Conservation (phyloP, 2,329 filamentous ascomycete genomes). For the Neoscytalidium dimidiatum region DNA sequence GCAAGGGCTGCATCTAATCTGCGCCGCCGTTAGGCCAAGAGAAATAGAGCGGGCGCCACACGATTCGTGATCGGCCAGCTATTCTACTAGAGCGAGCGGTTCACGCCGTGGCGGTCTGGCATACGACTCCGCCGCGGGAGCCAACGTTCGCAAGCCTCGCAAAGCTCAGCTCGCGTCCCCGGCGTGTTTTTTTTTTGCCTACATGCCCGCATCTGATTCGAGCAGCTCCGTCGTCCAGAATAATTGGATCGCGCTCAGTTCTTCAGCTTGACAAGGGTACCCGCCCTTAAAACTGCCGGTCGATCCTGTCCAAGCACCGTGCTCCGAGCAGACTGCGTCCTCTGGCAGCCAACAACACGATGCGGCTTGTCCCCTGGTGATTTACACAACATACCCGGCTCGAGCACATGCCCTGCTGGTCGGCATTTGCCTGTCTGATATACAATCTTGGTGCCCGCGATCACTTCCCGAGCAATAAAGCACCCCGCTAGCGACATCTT, state of each 20-base stretch:
- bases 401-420: background rate
- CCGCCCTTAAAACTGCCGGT: conserved; percentile 9
- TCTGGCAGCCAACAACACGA: background rate
- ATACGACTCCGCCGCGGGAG: conserved; percentile 5
- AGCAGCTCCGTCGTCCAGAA: background rate
- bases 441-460: background rate
- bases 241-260: background rate
- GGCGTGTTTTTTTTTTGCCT: background rate
- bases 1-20: conserved; percentile 7
- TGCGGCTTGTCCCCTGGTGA: conserved; percentile 2
- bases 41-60: conserved; percentile 2
- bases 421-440: conserved; percentile 1
- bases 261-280: conserved; percentile 1
- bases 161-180: conserved; percentile 7
- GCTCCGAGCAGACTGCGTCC: background rate
- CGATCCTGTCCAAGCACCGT: conserved; percentile 9
- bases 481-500: background rate
- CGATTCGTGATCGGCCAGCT: conserved; percentile 16
- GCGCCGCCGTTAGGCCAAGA: conserved; percentile 15
- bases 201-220: background rate
- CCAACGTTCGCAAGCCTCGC: conserved; percentile 14
- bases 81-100: conserved; percentile 1
- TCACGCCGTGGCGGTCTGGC: conserved; percentile 10
- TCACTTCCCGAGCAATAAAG: background rate
- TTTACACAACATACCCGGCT: background rate